A percentile compares a stretch with the other conserved stretches of the same genome.
These are phyloP conservation scores for Aspergillus viridinutans DNA, from an alignment of 2,329 filamentous ascomycete genomes.

Conservation along the genomic window DNA sequence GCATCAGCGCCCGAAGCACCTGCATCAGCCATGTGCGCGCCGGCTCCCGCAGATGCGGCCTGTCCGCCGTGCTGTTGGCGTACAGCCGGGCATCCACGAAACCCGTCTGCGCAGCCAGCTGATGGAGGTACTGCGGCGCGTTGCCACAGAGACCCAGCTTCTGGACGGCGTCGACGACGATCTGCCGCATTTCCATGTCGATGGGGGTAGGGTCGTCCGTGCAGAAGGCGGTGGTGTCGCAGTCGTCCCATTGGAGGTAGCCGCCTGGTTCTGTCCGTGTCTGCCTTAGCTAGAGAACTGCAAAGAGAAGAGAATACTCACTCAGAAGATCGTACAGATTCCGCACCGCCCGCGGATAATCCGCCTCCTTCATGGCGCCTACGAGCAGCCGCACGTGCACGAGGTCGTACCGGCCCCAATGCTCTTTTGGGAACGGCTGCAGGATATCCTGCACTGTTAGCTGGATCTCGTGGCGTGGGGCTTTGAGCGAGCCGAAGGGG, in stretches of 20 bases:
- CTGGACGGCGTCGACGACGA: slow-evolving; percentile 9
- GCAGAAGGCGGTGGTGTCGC: slow-evolving; percentile 15
- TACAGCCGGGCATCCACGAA: slow-evolving; percentile 10
- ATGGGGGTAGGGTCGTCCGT: slow-evolving; percentile 8
- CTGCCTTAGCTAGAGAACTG: too few species aligned
- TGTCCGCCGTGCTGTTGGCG: slow-evolving; percentile 11
- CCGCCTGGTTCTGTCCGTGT: slow-evolving; percentile 18
- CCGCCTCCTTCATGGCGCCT: slow-evolving; percentile 21
- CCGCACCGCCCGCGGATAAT: slow-evolving; percentile 16
- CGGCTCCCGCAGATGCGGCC: slow-evolving; percentile 7
- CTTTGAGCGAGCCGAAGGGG: slow-evolving; percentile 5
- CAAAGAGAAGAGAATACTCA: slow-evolving; percentile 6
- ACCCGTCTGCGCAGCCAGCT: slow-evolving; percentile 1
- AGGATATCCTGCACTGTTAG: slow-evolving; percentile 24
- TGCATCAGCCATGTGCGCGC: slow-evolving; percentile 15
- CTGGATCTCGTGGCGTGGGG: slow-evolving; percentile 4
- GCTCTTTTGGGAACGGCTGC: slow-evolving; percentile 22
- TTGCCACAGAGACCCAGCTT: slow-evolving; percentile 9
- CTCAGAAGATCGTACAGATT: slow-evolving; percentile 27
- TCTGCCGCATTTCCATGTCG: slow-evolving; percentile 6
- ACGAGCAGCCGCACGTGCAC: slow-evolving; percentile 27
- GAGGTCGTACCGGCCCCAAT: slow-evolving; percentile 26
- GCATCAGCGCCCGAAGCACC: slow-evolving; percentile 11
- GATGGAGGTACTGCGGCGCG: slow-evolving; percentile 12
- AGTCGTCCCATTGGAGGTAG: slow-evolving; percentile 27